Evolutionary conservation across 345 rosid species (phyloP).

Genomic region (Populus deltoides): DNA sequence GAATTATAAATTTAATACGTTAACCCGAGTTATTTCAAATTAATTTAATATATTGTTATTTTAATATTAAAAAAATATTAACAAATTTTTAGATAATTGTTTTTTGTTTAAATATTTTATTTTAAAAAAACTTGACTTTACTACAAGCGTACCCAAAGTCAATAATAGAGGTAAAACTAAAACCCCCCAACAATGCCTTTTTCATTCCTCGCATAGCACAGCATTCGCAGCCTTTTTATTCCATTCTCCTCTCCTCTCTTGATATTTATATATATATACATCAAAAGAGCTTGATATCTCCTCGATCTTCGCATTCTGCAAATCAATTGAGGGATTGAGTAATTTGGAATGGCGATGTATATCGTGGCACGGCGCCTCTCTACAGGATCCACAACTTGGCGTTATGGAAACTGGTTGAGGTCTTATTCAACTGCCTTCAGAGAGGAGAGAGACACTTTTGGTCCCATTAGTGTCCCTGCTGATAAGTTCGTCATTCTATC

Average conservation of each 20-base stretch:
- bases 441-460: slow-evolving; percentile 90
- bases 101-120: no score
- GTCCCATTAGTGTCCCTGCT: slow-evolving; percentile 80
- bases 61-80: no score
- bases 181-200: background rate
- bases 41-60: no score
- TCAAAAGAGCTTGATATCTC: background rate
- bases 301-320: background rate
- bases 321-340: background rate
- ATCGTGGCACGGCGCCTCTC: slow-evolving; percentile 61
- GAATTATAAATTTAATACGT: rapidly evolving
- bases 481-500: slow-evolving; percentile 54
- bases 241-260: background rate
- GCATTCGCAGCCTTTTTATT: no score
- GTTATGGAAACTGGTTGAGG: slow-evolving; percentile 49
- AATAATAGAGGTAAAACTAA: background rate
- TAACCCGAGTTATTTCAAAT: rapidly evolving
- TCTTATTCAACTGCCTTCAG: slow-evolving; percentile 61
- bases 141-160: no score
- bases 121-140: no score
- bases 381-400: slow-evolving; percentile 37
- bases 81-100: no score
- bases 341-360: slow-evolving; percentile 50
- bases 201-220: no score
- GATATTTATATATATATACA: no score